Evolutionary conservation across 2,329 filamentous ascomycete species (phyloP).

Genomic region (Cladosporium colombiae): DNA sequence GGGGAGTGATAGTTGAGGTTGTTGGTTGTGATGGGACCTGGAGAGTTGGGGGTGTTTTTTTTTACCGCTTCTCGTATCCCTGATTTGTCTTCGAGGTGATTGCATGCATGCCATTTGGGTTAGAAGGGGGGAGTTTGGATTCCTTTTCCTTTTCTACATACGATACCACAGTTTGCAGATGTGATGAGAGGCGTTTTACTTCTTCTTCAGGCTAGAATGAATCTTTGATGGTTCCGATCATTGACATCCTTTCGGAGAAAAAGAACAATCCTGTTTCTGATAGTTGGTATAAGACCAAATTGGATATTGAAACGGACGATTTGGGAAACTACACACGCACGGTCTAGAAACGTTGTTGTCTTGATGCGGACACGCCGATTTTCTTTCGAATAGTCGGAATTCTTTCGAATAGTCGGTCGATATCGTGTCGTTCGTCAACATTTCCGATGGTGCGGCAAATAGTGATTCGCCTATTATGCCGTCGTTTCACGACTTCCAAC

Average conservation of each 20-base stretch:
- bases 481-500: no score
- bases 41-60: not conserved
- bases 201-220: not conserved
- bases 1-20: constrained; percentile 3
- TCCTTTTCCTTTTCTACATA: not conserved
- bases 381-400: no score
- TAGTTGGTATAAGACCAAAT: no score
- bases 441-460: no score
- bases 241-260: not conserved
- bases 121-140: not conserved
- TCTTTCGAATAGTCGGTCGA: no score
- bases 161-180: not conserved
- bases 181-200: not conserved
- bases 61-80: not conserved
- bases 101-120: not conserved
- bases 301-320: no score
- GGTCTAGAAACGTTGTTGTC: no score
- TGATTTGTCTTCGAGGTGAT: not conserved
- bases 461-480: no score
- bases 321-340: no score
- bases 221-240: not conserved
- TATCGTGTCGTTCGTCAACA: no score
- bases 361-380: no score
- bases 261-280: no score
- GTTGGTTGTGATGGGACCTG: not conserved